Evolutionary conservation across 106 monocot genomes (phyloP).

Genomic region (Cymbidium sinense): DNA sequence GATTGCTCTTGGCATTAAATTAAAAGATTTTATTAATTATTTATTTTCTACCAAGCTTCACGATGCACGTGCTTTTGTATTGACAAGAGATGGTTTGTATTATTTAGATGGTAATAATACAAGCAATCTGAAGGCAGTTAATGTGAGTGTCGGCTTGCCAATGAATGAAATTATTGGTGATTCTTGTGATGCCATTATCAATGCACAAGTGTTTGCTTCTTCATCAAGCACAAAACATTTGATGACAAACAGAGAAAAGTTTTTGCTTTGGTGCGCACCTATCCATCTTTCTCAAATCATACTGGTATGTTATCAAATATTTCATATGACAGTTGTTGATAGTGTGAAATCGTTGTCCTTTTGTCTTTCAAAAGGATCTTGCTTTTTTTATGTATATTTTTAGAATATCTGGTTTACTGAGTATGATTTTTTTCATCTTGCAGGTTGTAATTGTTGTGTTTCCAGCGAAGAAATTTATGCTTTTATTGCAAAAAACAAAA

Average conservation of each 20-base stretch:
- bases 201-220: background rate
- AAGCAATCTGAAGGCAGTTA: background rate
- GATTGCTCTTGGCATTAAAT: conserved; percentile 9
- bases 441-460: conserved; percentile 23
- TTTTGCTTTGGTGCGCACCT: background rate
- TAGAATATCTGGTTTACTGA: background rate
- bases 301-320: conserved; percentile 11
- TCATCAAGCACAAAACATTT: background rate
- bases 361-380: background rate
- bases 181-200: conserved; percentile 8
- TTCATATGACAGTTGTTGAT: background rate
- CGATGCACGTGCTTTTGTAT: conserved; percentile 4
- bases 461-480: background rate
- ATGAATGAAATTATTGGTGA: background rate
- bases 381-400: background rate
- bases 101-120: background rate
- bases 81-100: conserved; percentile 10
- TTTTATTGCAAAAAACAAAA: conserved; percentile 14
- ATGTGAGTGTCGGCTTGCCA: background rate
- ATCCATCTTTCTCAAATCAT: conserved; percentile 13
- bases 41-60: background rate
- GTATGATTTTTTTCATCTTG: conserved; percentile 2
- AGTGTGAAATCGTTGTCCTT: background rate
- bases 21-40: conserved; percentile 11
- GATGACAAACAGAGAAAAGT: background rate